phyloP scores from a whole-genome alignment of 2,329 filamentous ascomycete genomes.

The Lasiodiplodia sp. region DNA sequence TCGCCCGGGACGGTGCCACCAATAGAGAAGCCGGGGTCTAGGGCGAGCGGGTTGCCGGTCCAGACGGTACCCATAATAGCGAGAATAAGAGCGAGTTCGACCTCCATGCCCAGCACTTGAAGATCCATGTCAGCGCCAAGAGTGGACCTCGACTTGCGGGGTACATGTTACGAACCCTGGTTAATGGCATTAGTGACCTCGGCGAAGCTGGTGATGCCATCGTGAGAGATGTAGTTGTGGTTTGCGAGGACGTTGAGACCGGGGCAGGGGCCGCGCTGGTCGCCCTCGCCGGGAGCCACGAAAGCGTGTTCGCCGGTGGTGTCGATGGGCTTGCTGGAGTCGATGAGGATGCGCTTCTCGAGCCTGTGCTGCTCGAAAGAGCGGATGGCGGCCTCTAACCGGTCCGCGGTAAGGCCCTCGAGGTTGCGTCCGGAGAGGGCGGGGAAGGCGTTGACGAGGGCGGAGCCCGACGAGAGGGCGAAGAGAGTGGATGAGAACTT shows the following conservation, averaged over 20 bases:
- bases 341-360: conserved; percentile 31
- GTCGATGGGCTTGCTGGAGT: conserved; percentile 18
- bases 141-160: not conserved
- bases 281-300: conserved; percentile 21
- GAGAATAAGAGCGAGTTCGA: conserved; percentile 44
- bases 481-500: conserved; percentile 33
- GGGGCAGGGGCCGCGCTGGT: conserved; percentile 43
- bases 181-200: conserved; percentile 24
- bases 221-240: conserved; percentile 42
- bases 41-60: conserved; percentile 58
- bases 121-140: conserved; percentile 18
- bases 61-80: conserved; percentile 38
- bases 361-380: conserved; percentile 32
- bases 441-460: conserved; percentile 33
- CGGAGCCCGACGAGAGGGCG: conserved; percentile 30
- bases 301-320: conserved; percentile 30
- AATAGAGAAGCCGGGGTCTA: conserved; percentile 49
- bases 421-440: conserved; percentile 29
- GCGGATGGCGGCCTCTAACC: conserved; percentile 32
- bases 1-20: conserved; percentile 38
- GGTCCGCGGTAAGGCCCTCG: conserved; percentile 31
- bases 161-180: conserved; percentile 7
- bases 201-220: conserved; percentile 27
- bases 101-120: conserved; percentile 37
- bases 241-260: conserved; percentile 46